These are phyloP conservation scores for Chlorophyllum brunneum DNA, from an alignment of 768 basidiomycete genomes.

Conservation along the genomic window DNA sequence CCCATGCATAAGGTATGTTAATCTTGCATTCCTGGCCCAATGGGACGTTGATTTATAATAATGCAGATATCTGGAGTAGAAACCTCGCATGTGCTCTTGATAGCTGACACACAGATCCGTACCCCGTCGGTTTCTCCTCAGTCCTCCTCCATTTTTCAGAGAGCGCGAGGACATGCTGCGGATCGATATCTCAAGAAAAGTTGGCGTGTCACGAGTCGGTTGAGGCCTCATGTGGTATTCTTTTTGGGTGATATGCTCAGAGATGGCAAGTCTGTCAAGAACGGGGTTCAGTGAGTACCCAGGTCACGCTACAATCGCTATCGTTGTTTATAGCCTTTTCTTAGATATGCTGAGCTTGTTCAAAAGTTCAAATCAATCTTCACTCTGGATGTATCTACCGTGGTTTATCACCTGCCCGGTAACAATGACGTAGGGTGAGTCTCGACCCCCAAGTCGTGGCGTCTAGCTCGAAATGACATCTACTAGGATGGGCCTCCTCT, in stretches of 20 bases:
- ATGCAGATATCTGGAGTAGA: constrained; percentile 18
- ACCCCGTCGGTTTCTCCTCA: constrained; percentile 34
- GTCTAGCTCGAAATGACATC: constrained; percentile 1
- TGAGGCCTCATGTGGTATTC: constrained; percentile 63
- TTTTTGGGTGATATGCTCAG: constrained; percentile 79
- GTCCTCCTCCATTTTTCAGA: constrained; percentile 37
- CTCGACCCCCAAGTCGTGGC: neutral
- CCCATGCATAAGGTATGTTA: constrained; percentile 32
- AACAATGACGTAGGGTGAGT: constrained; percentile 75
- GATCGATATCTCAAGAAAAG: constrained; percentile 63
- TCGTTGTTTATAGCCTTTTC: neutral
- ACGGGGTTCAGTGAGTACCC: constrained; percentile 36
- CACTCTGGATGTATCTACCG: constrained; percentile 31
- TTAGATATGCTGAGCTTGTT: constrained; percentile 59
- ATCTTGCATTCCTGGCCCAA: neutral
- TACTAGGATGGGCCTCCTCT: constrained; percentile 50
- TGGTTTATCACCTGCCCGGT: constrained; percentile 65
- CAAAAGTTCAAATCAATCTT: constrained; percentile 64
- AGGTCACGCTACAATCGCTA: neutral
- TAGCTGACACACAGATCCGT: constrained; percentile 67
- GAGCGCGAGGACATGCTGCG: constrained; percentile 41
- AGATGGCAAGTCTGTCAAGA: constrained; percentile 50
- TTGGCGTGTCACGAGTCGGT: constrained; percentile 58
- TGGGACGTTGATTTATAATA: constrained; percentile 9
- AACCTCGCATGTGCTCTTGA: constrained; percentile 56